Percentiles rank a stretch among this genome's conserved stretches.
These are phyloP conservation scores for Colletotrichum viniferum DNA, from an alignment of 2,329 filamentous ascomycete species.

Conservation along the genomic window DNA sequence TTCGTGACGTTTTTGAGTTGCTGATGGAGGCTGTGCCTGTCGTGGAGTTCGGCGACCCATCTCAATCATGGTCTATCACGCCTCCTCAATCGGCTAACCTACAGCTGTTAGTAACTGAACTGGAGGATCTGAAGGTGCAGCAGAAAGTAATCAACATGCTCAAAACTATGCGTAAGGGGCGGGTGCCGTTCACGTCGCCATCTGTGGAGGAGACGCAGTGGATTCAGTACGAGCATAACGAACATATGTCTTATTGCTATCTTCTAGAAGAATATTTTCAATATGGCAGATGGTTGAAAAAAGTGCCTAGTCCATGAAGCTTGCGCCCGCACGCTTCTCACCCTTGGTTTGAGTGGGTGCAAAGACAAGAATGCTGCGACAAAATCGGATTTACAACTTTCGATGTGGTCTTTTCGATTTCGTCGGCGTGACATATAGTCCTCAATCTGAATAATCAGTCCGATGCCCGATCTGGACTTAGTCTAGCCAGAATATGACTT, in stretches of 20 bases:
- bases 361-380: not conserved
- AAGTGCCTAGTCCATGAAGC: not conserved
- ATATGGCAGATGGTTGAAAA: not conserved
- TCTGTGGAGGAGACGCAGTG: not conserved
- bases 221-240: not conserved
- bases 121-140: not conserved
- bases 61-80: not conserved
- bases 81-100: not conserved
- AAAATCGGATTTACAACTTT: not conserved
- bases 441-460: not conserved
- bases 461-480: not conserved
- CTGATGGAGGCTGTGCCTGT: not conserved
- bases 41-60: not conserved
- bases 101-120: not conserved
- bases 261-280: not conserved
- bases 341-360: not conserved
- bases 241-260: not conserved
- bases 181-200: not conserved
- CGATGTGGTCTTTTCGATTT: not conserved
- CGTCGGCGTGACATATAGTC: not conserved
- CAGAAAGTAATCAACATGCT: not conserved
- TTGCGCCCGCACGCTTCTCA: not conserved
- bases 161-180: not conserved
- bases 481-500: not conserved
- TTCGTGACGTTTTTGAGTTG: not conserved